Evolutionary conservation across 2,329 filamentous ascomycete species (phyloP), one percentile per base, ranked within the genome.

Genomic region (Trichophyton rubrum): DNA sequence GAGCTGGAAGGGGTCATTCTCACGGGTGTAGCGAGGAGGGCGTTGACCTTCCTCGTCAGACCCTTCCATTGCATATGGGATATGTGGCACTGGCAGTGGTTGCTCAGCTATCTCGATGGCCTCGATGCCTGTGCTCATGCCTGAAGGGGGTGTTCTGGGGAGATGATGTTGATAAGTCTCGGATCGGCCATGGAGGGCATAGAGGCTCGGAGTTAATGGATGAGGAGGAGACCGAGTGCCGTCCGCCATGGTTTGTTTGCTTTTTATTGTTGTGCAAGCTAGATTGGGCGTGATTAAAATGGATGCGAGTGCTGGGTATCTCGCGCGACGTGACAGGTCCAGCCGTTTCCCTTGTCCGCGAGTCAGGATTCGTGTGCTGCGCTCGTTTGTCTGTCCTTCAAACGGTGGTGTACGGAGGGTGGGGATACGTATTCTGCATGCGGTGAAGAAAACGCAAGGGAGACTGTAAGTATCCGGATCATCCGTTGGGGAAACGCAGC

Each of bases 1-100:
- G 3, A 97, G 84, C 60, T 85, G 83, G 73, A 90, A 93, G 0
- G 92, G 92, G 67, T 97, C 92, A 68, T 83, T 87, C 65, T 85
- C 84, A 27, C 74, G 72, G 20, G 79, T 82, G 68, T 85, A 82
- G 7, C 78, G 79, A 0, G 86, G 85, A 0, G 74, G 73, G 9
- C 69, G 68, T 47, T 72, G 71, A n/a, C 70, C 68, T 68, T 81
- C 79, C 61, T 79, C 72, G 63, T 81, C 79, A 1, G 62, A 63
- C 15, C 59, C 60, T 45, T 53, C 56, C 35, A 51, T 61, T 3
- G 22, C 22, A 38, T 61, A 61, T 11, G 30, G 20, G 64, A 68
- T 33, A 72, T 69, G 56, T 51, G 40, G 38, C 61, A 55, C 57
- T 62, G 59, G 3, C 17, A 15, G 24, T 17, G 11, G 53, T 8